Evolutionary conservation across 257 asterid genomes (phyloP).

Genomic region (Rhazya stricta): DNA sequence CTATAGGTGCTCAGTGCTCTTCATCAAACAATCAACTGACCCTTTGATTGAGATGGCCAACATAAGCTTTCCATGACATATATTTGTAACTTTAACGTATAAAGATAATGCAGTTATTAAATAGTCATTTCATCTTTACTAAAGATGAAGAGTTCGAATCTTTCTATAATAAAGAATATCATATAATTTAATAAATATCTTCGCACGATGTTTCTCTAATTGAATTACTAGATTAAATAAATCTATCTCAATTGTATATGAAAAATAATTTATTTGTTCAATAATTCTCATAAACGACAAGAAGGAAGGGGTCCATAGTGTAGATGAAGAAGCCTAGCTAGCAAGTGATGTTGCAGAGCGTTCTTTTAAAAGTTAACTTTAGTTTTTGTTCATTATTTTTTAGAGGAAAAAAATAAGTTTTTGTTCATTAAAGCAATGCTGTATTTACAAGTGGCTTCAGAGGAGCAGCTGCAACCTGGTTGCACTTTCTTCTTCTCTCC

Average conservation of each 20-base stretch:
- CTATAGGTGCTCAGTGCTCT: constrained; percentile 1
- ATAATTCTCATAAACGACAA: constrained; percentile 15
- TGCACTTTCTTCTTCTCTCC: neutral
- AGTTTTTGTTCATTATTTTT: neutral
- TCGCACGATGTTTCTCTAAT: no score
- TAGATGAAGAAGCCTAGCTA: neutral
- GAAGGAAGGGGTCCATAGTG: neutral
- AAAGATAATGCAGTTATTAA: no score
- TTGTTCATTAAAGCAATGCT: neutral
- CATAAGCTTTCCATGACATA: neutral
- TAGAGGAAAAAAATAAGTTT: no score
- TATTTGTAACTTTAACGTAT: no score
- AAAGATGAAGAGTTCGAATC: no score
- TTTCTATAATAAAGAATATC: no score
- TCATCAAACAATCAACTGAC: constrained; percentile 12
- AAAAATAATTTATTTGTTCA: neutral
- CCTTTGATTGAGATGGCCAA: constrained; percentile 11
- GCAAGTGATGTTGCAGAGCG: neutral
- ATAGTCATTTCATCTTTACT: no score
- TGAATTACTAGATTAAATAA: no score
- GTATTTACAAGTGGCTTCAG: neutral
- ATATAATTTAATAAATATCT: no score
- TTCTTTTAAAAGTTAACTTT: neutral
- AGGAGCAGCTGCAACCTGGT: neutral
- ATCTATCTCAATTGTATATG: neutral